Base-by-base conservation (phyloP, 2,329 filamentous ascomycete species). In the Plectosphaerella cucumerina region DNA sequence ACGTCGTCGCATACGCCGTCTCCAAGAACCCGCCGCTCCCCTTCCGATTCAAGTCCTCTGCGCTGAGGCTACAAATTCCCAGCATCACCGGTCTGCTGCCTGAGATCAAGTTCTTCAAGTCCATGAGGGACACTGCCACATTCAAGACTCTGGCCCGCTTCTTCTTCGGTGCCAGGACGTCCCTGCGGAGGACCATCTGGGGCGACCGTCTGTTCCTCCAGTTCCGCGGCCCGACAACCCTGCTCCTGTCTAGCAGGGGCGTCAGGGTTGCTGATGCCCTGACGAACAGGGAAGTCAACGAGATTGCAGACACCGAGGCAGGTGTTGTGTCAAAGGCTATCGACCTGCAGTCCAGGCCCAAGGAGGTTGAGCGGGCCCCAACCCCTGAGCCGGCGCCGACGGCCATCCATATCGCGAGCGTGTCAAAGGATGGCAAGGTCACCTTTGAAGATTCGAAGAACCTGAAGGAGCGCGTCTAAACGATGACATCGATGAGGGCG, bases 141-240 rank as follows among this genome's bases (percentile, higher is more conserved):
- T 97, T 91, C 84, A 88, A 86, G 62, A 74, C 80, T 9, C 57
- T 90, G 1, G 79, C 85, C 41, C 77, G 78, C n/a, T 63, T 83
- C 26, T 68, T 87, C 8, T 89, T 88, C 68, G 81, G 73, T 35
- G 58, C 95, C 18, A 83, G 90, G 53, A 96, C 91, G 0, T 85
- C 86, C 72, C 77, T 86, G 41, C 81, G 92, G 53, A 82, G 89
- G 62, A 89, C 89, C 1, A 88, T 99, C 51, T 97, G 91, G 90
- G 94, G 94, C 20, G 94, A 99, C 65, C 75, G 93, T 70, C 76
- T 97, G 22, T 97, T 97, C 70, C 74, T 99, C 31, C 88, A 89
- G 63, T 97, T 99, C 65, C 81, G 86, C 51, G 94, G 94, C 0
- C 94, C 94, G 2, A 82, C 82, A 6, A 97, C 89, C 2, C 81